These are phyloP conservation scores for Eucommia ulmoides DNA, from an alignment of 257 asterid genomes.

Conservation along the genomic window DNA sequence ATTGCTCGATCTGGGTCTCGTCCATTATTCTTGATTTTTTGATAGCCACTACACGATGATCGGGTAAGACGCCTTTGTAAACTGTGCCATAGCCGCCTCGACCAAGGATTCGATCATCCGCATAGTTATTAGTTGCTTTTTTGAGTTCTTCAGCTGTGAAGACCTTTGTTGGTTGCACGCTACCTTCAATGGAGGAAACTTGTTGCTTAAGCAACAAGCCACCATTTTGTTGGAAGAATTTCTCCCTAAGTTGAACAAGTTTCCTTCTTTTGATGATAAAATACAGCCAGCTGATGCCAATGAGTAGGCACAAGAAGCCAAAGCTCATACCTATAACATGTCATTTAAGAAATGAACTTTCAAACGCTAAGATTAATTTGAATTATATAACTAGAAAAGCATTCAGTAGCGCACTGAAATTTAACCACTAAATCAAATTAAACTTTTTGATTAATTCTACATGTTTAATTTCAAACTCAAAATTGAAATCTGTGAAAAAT, in stretches of 20 bases:
- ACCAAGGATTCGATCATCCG: conserved; percentile 53
- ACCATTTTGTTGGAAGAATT: conserved; percentile 71
- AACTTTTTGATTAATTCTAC: too few relatives aligned
- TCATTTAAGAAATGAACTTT: too few relatives aligned
- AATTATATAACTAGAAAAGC: too few relatives aligned
- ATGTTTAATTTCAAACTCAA: too few relatives aligned
- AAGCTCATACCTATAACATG: conserved; percentile 28
- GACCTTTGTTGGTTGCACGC: too few relatives aligned
- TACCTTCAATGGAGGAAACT: conserved; percentile 29
- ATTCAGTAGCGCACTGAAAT: too few relatives aligned
- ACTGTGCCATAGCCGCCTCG: conserved; percentile 71
- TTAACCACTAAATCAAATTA: too few relatives aligned
- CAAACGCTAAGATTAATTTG: too few relatives aligned
- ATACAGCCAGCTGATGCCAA: conserved; percentile 39
- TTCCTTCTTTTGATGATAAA: conserved; percentile 40
- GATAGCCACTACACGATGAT: conserved; percentile 46
- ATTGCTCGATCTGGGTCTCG: conserved; percentile 48
- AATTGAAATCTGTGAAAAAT: too few relatives aligned
- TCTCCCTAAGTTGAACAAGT: conserved; percentile 31
- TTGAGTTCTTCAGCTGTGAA: conserved; percentile 48
- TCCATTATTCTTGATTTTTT: conserved; percentile 57
- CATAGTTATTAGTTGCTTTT: conserved; percentile 46
- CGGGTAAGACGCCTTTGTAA: conserved; percentile 49
- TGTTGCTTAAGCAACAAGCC: conserved; percentile 50
- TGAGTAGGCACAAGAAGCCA: conserved; percentile 41